Evolutionary conservation across 129 eudicot genomes (phyloP).

Genomic region (Gnaphalium uliginosum): DNA sequence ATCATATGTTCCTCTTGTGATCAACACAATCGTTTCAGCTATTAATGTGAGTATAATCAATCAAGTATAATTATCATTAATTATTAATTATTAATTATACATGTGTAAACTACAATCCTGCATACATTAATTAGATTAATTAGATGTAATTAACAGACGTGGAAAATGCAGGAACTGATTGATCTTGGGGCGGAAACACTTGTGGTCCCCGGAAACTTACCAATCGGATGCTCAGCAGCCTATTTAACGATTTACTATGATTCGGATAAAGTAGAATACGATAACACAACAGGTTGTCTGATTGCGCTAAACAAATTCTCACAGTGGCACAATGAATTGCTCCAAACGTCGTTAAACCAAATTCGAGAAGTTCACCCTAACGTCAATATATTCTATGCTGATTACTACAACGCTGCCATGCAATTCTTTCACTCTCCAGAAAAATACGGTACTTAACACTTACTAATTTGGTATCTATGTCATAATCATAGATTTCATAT

Average conservation of each 20-base stretch:
- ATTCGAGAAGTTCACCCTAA: constrained; percentile 46
- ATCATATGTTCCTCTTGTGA: constrained; percentile 43
- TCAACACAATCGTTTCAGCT: constrained; percentile 44
- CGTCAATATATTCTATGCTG: constrained; percentile 49
- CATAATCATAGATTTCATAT: constrained; percentile 30
- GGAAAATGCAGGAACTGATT: constrained; percentile 47
- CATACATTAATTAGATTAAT: background rate
- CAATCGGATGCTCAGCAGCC: constrained; percentile 62
- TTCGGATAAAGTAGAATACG: constrained; percentile 37
- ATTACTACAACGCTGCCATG: constrained; percentile 58
- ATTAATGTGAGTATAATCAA: constrained; percentile 37
- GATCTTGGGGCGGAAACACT: constrained; percentile 53
- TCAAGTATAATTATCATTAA: background rate
- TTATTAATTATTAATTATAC: too few relatives aligned
- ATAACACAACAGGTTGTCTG: constrained; percentile 53
- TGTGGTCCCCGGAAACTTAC: constrained; percentile 62
- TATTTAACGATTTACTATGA: constrained; percentile 40
- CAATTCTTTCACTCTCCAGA: constrained; percentile 44
- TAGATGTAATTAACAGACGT: background rate
- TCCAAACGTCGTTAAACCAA: constrained; percentile 33
- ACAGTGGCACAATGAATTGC: constrained; percentile 47
- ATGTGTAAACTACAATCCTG: background rate
- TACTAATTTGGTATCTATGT: background rate
- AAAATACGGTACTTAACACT: constrained; percentile 43
- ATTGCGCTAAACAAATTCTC: constrained; percentile 44